Base-by-base conservation (phyloP, 345 rosid species). In the Populus ilicifolia region DNA sequence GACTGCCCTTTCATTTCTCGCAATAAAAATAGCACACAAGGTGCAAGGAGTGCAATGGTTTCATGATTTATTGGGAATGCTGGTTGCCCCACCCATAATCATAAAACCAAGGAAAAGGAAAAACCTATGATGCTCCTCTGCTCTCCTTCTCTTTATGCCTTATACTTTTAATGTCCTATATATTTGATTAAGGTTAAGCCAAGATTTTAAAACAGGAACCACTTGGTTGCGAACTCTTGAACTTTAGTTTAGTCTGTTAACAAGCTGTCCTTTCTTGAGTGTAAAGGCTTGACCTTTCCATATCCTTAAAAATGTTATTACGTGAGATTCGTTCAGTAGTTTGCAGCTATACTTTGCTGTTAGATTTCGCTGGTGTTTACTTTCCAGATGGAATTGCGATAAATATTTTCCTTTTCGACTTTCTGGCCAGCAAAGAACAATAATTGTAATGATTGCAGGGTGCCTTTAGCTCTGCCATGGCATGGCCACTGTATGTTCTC, bases 321-420 rank as follows among this genome's bases (percentile, higher is more conserved):
- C 39, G 21, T 59, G 64, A 61, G 70, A 65, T 43, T 78, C 73
- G 39, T 67, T 41, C 3, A 38, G 35, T 43, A 41, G 56, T 70
- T 71, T 23, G n/a, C 35, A 65, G 66, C 63, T 70, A 68, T 50
- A 66, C n/a, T 12, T 33, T 65, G 78, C 9, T 25, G 78, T 71
- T 77, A 62, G 56, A 48, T 77, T 67, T 74, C 52, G 79, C 59
- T 72, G 72, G 83, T 56, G 18, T 70, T 83, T 78, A 85, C 86
- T 83, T 87, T 87, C 84, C 85, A 85, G 86, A 48, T 73, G 81
- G 87, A 83, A 70, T 36, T 69, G 18, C 46, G 38, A 67, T 67
- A 23, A 20, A 50, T 8, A 69, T 77, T 65, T 41, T 17, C 33
- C 69, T 38, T 39, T 78, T 63, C 70, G 79, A 71, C 80, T 75